Base-by-base conservation (phyloP, 225 moss, liverwort and hornwort species). In the Bryoerythrophyllum caledonicum region DNA sequence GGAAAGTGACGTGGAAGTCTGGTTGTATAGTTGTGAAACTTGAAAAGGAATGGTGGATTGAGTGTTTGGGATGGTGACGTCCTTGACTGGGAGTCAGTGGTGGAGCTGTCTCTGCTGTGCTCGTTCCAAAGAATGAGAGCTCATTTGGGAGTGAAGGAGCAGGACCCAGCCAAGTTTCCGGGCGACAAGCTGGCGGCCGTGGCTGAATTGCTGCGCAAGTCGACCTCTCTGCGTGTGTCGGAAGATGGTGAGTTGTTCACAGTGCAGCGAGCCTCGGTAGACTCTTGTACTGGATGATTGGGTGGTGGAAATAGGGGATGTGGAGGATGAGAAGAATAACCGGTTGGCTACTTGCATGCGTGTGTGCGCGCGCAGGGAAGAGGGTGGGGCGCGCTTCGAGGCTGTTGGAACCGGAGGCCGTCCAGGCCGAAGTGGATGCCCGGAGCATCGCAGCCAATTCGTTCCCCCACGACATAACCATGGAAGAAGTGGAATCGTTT, bases 81-180 rank as follows among this genome's bases (percentile, higher is more conserved):
- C 85, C 88, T 88, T 88, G 80, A 88, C 88, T 63, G n/a, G 26
- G 68, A 66, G 38, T 51, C 46, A 95, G 92, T 97, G 87, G 83
- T 97, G 44, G 88, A 88, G 54, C 83, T 97, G 13, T 79, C 94
- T 34, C 81, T 91, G 9, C 69, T 97, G 21, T 94, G 94, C 38
- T 91, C 96, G 38, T 97, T 97, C 74, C 82, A 91, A 79, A 86
- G 92, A 52, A 97, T 97, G 96, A 82, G 94, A 82, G 91, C 80
- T 62, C 89, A 94, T 82, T 86, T 97, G 64, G 89, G 87, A 20
- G 85, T 96, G 74, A 94, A 96, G 78, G 94, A 94, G 38, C 44
- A 85, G 57, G 92, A 94, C 59, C 83, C 91, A 26, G 73, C 84
- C 37, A 85, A 88, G 55, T 86, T 94, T 62, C 82, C 88, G 11